Conservation (phyloP, 148 eudicot genomes). For the Fagopyrum homotropicum region DNA sequence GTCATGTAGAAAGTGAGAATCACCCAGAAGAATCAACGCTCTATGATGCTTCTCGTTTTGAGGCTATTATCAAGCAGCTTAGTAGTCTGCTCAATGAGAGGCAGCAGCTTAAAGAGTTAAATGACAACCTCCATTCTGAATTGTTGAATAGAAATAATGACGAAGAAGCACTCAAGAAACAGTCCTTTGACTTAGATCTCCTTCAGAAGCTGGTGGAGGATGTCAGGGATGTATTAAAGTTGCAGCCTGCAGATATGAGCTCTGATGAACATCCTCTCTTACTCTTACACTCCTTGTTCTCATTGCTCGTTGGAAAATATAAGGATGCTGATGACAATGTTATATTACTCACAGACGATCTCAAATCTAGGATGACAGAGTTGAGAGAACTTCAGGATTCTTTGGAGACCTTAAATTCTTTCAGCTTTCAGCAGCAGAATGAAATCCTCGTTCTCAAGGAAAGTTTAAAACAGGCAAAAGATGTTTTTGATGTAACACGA, state of each 20-base stretch:
- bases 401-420: conserved; percentile 39
- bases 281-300: conserved; percentile 40
- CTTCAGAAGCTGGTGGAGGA: conserved; percentile 52
- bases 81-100: conserved; percentile 36
- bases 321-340: conserved; percentile 45
- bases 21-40: conserved; percentile 16
- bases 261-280: conserved; percentile 32
- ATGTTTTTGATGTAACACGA: conserved; percentile 28
- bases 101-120: conserved; percentile 48
- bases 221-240: conserved; percentile 38
- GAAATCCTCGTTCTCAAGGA: conserved; percentile 55
- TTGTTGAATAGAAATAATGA: conserved; percentile 43
- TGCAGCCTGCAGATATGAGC: conserved; percentile 29
- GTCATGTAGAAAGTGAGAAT: conserved; percentile 29
- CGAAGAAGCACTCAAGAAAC: conserved; percentile 45
- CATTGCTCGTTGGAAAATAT: conserved; percentile 51
- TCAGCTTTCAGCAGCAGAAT: conserved; percentile 47
- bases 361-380: conserved; percentile 33
- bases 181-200: conserved; percentile 35
- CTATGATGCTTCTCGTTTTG: conserved; percentile 37
- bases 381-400: conserved; percentile 37
- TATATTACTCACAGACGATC: conserved; percentile 25
- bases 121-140: conserved; percentile 40
- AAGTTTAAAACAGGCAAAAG: conserved; percentile 52
- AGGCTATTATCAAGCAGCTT: conserved; percentile 45